These are phyloP conservation scores for Nicotiana undulata DNA, from an alignment of 257 asterid genomes.

Conservation along the genomic window DNA sequence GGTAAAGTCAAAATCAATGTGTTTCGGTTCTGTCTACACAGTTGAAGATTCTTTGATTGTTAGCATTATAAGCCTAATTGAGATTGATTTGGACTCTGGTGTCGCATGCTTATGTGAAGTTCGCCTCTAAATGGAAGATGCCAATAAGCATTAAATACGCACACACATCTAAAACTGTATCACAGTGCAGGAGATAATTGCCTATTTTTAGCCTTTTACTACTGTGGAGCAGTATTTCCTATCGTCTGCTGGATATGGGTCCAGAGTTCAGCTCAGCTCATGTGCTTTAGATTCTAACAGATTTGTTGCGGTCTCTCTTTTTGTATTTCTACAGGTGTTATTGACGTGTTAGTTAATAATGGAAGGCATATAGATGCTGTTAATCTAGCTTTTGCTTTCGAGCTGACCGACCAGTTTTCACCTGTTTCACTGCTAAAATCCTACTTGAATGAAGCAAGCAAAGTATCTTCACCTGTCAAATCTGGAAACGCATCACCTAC, in stretches of 20 bases:
- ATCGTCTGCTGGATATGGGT: background rate
- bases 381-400: conserved; percentile 86
- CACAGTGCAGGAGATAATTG: background rate
- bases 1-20: background rate
- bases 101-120: background rate
- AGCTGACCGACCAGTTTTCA: conserved; percentile 69
- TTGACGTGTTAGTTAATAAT: conserved; percentile 68
- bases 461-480: conserved; percentile 52
- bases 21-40: background rate
- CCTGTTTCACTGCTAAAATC: conserved; percentile 72
- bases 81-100: background rate
- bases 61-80: background rate
- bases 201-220: background rate
- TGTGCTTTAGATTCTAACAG: background rate
- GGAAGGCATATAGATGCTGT: conserved; percentile 98
- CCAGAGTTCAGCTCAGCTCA: background rate
- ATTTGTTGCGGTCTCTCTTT: background rate
- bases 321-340: conserved; percentile 59
- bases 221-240: background rate
- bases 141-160: background rate
- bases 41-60: background rate
- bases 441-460: conserved; percentile 75
- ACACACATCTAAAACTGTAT: background rate
- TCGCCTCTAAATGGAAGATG: background rate
- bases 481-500: conserved; percentile 59